A percentile compares a stretch with the other conserved stretches of the same genome.
Conservation (phyloP, 2,329 filamentous ascomycete species). For the Proliferodiscus dingleyae region DNA sequence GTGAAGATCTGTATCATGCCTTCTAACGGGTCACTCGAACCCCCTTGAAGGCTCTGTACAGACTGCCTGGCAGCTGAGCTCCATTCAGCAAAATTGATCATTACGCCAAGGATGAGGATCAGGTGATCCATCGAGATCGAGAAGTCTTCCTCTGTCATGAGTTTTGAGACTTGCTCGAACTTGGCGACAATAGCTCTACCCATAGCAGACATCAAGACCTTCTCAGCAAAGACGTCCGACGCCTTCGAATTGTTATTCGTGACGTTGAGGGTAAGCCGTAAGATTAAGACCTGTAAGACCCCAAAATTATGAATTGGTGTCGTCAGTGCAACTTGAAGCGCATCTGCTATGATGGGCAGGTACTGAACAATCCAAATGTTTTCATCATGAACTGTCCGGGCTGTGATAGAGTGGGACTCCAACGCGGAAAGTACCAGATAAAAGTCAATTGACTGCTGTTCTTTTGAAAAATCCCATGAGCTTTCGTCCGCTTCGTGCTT, state of each 20-base stretch:
- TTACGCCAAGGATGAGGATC: slow-evolving; percentile 71
- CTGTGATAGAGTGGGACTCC: slow-evolving; percentile 48
- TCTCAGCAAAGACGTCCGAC: slow-evolving; percentile 64
- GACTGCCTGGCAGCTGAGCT: slow-evolving; percentile 55
- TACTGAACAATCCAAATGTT: slow-evolving; percentile 45
- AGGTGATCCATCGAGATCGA: slow-evolving; percentile 60
- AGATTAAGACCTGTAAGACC: slow-evolving; percentile 24
- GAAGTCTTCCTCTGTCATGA: slow-evolving; percentile 45
- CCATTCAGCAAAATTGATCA: slow-evolving; percentile 85
- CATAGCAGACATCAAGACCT: slow-evolving; percentile 46
- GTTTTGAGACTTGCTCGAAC: slow-evolving; percentile 44
- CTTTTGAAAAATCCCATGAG: slow-evolving; percentile 24
- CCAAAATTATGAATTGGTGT: slow-evolving; percentile 35
- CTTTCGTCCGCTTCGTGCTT: slow-evolving; percentile 18
- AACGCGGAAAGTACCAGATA: slow-evolving; percentile 45
- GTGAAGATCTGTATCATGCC: slow-evolving; percentile 61
- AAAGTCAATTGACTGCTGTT: slow-evolving; percentile 32
- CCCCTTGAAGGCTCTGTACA: slow-evolving; percentile 37
- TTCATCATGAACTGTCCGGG: slow-evolving; percentile 40
- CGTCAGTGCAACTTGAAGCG: slow-evolving; percentile 37
- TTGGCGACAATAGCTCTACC: slow-evolving; percentile 46
- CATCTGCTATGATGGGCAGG: slow-evolving; percentile 47
- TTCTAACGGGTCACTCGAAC: slow-evolving; percentile 45
- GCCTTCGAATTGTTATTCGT: slow-evolving; percentile 74
- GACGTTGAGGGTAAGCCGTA: slow-evolving; percentile 76